These are phyloP conservation scores for Cadophora malorum DNA, from an alignment of 2,329 filamentous ascomycete genomes.

Conservation along the genomic window DNA sequence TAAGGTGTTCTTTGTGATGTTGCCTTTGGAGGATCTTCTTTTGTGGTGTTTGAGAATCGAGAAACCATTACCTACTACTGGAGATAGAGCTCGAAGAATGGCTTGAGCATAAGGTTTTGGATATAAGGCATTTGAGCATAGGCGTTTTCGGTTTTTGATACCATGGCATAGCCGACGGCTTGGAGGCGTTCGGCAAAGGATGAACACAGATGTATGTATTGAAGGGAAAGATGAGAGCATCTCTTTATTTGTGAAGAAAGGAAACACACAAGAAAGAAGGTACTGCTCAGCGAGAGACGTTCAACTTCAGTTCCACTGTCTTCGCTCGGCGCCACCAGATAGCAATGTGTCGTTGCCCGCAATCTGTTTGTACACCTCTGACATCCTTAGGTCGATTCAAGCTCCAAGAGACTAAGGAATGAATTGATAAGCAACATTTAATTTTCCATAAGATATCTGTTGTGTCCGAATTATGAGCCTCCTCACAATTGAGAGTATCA, in stretches of 20 bases:
- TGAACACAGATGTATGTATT: neutral
- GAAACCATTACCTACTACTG: conserved; percentile 58
- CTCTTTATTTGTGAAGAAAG: conserved; percentile 1
- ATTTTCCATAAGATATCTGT: too few relatives aligned
- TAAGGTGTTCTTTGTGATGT: conserved; percentile 54
- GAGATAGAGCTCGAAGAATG: conserved; percentile 43
- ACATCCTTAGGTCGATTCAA: neutral
- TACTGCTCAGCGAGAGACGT: neutral
- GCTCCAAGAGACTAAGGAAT: too few relatives aligned
- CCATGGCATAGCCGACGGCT: conserved; percentile 20
- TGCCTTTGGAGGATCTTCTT: conserved; percentile 57
- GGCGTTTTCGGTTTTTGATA: conserved; percentile 27
- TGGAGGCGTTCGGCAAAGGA: neutral
- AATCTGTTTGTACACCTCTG: neutral
- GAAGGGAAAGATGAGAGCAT: too few relatives aligned
- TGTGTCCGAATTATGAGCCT: too few relatives aligned
- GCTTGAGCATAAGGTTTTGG: conserved; percentile 10
- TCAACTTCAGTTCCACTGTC: conserved; percentile 16
- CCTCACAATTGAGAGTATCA: too few relatives aligned
- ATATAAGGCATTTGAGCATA: conserved; percentile 19
- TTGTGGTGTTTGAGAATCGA: conserved; percentile 54
- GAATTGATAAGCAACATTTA: too few relatives aligned
- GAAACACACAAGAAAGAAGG: neutral
- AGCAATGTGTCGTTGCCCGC: neutral
- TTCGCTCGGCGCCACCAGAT: neutral